phyloP scores from a whole-genome alignment of 2,329 filamentous ascomycete genomes.

The Chaetomium strumarium region DNA sequence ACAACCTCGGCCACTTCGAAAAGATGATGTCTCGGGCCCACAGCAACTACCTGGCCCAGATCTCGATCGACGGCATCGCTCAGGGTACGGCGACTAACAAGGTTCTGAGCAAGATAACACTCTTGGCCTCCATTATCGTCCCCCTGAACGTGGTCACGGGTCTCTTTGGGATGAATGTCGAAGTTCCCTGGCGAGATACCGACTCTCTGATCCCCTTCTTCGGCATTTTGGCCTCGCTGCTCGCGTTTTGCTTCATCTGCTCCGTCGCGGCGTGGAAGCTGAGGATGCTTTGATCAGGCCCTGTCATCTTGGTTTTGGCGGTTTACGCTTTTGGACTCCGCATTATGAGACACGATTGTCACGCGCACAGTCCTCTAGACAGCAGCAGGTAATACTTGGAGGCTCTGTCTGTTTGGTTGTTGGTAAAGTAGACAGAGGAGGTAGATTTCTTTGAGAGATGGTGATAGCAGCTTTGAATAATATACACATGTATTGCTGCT shows the following conservation, averaged over 20 bases:
- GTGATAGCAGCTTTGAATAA: too few relatives aligned
- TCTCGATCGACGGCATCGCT: slow-evolving; percentile 84
- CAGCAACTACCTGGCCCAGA: slow-evolving; percentile 91
- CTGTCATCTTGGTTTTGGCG: neutral
- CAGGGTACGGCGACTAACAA: slow-evolving; percentile 85
- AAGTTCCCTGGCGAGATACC: slow-evolving; percentile 55
- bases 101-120: slow-evolving; percentile 88
- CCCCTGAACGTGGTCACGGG: slow-evolving; percentile 89
- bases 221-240: slow-evolving; percentile 46
- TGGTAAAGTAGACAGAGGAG: too few relatives aligned
- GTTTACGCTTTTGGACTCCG: neutral
- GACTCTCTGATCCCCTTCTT: slow-evolving; percentile 52
- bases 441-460: too few relatives aligned
- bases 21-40: slow-evolving; percentile 94
- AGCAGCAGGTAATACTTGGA: too few relatives aligned
- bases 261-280: slow-evolving; percentile 39
- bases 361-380: neutral
- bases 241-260: slow-evolving; percentile 44
- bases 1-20: slow-evolving; percentile 89
- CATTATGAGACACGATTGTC: neutral
- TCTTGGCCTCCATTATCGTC: slow-evolving; percentile 91
- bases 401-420: too few relatives aligned
- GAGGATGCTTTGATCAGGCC: slow-evolving; percentile 9
- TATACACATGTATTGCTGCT: too few relatives aligned
- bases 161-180: slow-evolving; percentile 83